Evolutionary conservation across 345 rosid genomes (phyloP).

Genomic region (Moricandia moricandioides): DNA sequence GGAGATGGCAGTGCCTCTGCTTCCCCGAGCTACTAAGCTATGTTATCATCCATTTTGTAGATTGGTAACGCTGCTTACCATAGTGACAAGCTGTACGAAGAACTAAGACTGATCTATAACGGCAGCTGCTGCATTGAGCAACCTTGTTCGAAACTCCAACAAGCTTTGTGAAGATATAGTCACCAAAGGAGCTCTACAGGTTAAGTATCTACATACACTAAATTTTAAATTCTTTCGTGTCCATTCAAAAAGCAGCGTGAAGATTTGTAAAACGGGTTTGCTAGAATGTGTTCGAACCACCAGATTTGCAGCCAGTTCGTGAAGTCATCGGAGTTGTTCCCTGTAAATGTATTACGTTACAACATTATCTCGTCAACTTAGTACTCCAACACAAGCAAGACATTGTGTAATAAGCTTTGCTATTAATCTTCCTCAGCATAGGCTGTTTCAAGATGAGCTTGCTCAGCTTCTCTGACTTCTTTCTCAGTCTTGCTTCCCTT

Average conservation of each 20-base stretch:
- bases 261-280: constrained; percentile 29
- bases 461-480: constrained; percentile 87
- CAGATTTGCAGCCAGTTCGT: constrained; percentile 69
- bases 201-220: constrained; percentile 29
- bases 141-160: constrained; percentile 91
- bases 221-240: too few relatives aligned
- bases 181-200: constrained; percentile 92
- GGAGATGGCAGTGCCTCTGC: constrained; percentile 74
- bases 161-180: constrained; percentile 85
- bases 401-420: neutral
- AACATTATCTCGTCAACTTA: neutral
- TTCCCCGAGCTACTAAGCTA: constrained; percentile 77
- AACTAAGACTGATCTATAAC: constrained; percentile 78
- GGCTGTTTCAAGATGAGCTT: constrained; percentile 57
- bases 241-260: too few relatives aligned
- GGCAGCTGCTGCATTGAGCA: constrained; percentile 94
- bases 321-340: constrained; percentile 73
- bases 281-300: constrained; percentile 80
- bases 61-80: constrained; percentile 96
- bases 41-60: constrained; percentile 63
- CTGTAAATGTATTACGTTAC: neutral
- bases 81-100: constrained; percentile 74
- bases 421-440: constrained; percentile 17
- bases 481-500: constrained; percentile 94
- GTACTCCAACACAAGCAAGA: neutral